phyloP scores from a whole-genome alignment of 164 flowering plant genomes.

The Dillenia suffruticosa region DNA sequence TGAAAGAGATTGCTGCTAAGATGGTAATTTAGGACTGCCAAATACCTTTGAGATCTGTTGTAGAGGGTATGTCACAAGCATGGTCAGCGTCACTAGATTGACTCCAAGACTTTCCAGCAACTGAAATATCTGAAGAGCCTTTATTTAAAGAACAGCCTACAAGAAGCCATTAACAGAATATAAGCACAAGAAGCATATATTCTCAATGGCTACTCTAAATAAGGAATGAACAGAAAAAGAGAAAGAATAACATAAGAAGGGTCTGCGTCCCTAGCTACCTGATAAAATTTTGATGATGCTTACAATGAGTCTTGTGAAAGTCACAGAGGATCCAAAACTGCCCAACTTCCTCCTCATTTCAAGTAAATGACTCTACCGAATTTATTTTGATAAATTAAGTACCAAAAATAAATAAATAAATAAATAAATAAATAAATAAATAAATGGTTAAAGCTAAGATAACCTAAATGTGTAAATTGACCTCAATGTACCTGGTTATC shows the following conservation, averaged over 20 bases:
- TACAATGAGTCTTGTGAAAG: conserved; percentile 59
- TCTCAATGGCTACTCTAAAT: no score
- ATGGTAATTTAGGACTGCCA: neutral
- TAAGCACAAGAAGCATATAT: neutral
- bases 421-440: neutral
- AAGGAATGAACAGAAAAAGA: no score
- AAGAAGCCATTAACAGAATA: neutral
- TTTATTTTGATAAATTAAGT: no score
- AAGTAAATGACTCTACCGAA: conserved; percentile 71
- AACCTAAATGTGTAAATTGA: neutral
- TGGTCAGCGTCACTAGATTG: conserved; percentile 15
- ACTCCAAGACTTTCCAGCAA: conserved; percentile 15
- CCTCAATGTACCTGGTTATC: conserved; percentile 78
- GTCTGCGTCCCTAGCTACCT: conserved; percentile 33
- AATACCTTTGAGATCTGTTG: conserved; percentile 33
- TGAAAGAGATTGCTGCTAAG: no score
- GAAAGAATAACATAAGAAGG: no score
- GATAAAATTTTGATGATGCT: conserved; percentile 75
- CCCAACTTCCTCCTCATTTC: conserved; percentile 44
- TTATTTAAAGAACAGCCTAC: conserved; percentile 50
- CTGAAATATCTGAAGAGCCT: conserved; percentile 24
- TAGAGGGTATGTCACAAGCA: conserved; percentile 23
- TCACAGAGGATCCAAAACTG: conserved; percentile 27
- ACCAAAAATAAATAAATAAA: neutral
- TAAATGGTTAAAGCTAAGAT: neutral